A percentile compares a stretch with the other conserved stretches of the same genome.
phyloP scores from a whole-genome alignment of 306 rosid genomes.

The Glycine latifolia region DNA sequence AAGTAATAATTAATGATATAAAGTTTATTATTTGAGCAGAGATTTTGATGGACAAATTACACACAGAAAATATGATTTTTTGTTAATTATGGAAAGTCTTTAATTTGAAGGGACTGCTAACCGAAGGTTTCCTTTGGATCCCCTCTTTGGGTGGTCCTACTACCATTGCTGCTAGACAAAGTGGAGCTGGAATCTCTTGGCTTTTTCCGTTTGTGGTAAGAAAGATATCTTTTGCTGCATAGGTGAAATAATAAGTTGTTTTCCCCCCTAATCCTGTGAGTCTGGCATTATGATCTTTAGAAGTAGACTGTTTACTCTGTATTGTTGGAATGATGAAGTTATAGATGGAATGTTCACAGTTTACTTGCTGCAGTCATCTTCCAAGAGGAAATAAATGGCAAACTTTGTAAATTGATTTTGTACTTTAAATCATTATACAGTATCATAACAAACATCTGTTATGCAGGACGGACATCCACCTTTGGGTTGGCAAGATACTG shows the following conservation, averaged over 20 bases:
- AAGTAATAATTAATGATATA: conserved; percentile 51
- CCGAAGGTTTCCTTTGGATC: conserved; percentile 99
- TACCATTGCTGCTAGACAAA: conserved; percentile 94
- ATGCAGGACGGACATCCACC: conserved; percentile 99
- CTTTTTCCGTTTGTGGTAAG: conserved; percentile 96
- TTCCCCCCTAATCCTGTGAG: conserved; percentile 13
- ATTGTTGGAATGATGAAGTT: not conserved
- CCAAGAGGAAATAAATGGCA: conserved; percentile 23
- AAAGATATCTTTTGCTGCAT: conserved; percentile 35
- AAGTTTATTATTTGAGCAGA: conserved; percentile 26
- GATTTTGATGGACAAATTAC: conserved; percentile 26
- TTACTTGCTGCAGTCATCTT: not conserved
- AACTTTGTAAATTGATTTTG: conserved; percentile 25
- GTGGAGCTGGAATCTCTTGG: conserved; percentile 97
- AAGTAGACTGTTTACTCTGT: conserved; percentile 10
- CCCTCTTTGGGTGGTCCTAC: conserved; percentile 99
- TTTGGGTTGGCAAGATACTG: conserved; percentile 92
- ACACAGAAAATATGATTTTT: conserved; percentile 8
- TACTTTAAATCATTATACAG: conserved; percentile 30
- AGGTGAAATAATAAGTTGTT: conserved; percentile 38
- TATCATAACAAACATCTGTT: conserved; percentile 37
- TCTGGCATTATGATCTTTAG: conserved; percentile 17
- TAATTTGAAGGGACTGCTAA: conserved; percentile 79
- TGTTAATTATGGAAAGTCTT: conserved; percentile 51
- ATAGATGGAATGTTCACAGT: conserved; percentile 22